Evolutionary conservation across 305 asterid species (phyloP).

Genomic region (Rubia tinctorum): DNA sequence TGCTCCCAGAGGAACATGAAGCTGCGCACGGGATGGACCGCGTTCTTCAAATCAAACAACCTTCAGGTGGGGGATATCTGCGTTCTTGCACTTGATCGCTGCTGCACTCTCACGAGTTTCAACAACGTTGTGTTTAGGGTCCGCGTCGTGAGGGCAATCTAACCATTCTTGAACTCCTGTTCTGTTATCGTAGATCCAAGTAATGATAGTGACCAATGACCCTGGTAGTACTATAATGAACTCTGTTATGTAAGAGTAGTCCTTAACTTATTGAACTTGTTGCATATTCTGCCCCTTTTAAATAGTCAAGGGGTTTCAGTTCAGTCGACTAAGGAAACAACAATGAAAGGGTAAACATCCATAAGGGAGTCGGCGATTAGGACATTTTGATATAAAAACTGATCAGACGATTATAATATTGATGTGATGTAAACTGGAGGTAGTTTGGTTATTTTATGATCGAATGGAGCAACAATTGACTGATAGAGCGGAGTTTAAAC

Average conservation of each 20-base stretch:
- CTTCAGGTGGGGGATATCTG: not conserved
- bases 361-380: not conserved
- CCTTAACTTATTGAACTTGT: not conserved
- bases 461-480: conserved; percentile 2
- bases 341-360: too few species aligned
- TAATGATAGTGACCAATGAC: too few species aligned
- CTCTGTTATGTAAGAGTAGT: not conserved
- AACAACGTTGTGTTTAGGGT: not conserved
- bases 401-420: not conserved
- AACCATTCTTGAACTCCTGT: not conserved
- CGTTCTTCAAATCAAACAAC: not conserved
- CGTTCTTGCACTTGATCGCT: not conserved
- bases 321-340: not conserved
- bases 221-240: not conserved
- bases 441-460: not conserved
- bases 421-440: not conserved
- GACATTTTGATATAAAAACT: not conserved
- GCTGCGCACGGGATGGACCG: not conserved
- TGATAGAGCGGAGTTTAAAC: not conserved
- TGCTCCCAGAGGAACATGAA: conserved; percentile 4
- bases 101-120: not conserved
- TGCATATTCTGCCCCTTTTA: not conserved
- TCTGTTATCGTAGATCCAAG: not conserved
- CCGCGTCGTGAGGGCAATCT: not conserved
- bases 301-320: not conserved